Conservation (phyloP, 306 rosid genomes). For the Prinsepia uniflora region DNA sequence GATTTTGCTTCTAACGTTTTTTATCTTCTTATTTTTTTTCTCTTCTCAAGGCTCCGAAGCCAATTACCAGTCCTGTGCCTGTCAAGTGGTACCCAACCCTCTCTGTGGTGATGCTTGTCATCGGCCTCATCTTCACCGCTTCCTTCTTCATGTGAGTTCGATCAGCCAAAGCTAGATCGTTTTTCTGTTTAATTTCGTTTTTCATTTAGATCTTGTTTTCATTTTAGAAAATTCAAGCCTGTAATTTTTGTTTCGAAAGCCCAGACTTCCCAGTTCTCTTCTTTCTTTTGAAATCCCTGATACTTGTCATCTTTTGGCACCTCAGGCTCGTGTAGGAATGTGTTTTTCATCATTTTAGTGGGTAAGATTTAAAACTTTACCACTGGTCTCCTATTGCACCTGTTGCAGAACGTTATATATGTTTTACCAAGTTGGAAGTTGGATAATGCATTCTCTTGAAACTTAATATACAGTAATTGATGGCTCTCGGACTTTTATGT, state of each 20-base stretch:
- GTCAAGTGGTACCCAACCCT: conserved; percentile 84
- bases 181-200: not conserved
- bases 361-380: too few relatives aligned
- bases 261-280: conserved; percentile 57
- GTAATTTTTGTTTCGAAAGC: not conserved
- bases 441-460: too few relatives aligned
- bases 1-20: not conserved
- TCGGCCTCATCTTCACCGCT: conserved; percentile 86
- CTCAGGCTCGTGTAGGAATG: conserved; percentile 70
- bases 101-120: conserved; percentile 58
- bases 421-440: too few relatives aligned
- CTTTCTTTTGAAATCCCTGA: conserved; percentile 69
- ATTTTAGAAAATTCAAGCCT: not conserved
- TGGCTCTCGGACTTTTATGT: too few relatives aligned
- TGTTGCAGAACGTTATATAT: too few relatives aligned
- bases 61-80: conserved; percentile 83
- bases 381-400: too few relatives aligned
- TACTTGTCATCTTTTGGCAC: conserved; percentile 35
- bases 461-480: too few relatives aligned
- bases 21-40: not conserved
- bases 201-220: not conserved
- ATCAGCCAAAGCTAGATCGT: conserved; percentile 19
- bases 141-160: conserved; percentile 87
- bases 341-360: too few relatives aligned
- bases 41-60: conserved; percentile 61